Evolutionary conservation across 441 rosid species (phyloP), one percentile per base, ranked within the genome.

Genomic region (Eutrema salsugineum): DNA sequence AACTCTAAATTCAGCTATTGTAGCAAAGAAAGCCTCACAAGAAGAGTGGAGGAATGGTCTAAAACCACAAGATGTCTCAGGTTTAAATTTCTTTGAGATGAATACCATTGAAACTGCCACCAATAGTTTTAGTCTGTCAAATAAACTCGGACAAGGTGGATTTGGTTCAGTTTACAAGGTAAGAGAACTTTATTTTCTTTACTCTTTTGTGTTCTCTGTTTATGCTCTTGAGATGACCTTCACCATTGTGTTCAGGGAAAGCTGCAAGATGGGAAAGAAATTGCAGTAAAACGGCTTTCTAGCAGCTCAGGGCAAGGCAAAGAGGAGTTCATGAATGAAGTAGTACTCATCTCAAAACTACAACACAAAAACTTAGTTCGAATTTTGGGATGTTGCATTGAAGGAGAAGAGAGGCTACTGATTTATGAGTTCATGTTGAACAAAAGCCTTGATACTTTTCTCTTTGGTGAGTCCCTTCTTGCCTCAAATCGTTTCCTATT

Each of bases 331-430:
- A 66, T 74, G 86, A 86, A 83, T 54, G 90, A 86, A 71, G 79
- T 84, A 42, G n/a, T 66, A 38, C 55, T 86, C 28, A 84, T 86
- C 24, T 84, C 89, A 2, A 72, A 83, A 63, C 69, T 88, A 12
- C 87, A 86, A 75, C 93, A 88, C 14, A 39, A 79, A 42, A 84
- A 84, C 60, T 85, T 86, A 14, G 86, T 84, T 12, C 66, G 80
- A 32, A 72, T 87, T 27, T 66, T 82, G 4, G 85, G 91, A 30
- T 82, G 76, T 42, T 85, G 83, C 40, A 64, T 80, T 17, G 81
- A 83, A 38, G 73, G 80, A 63, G 82, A 83, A 38, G 86, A 84
- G 32, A 86, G 65, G 63, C 80, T 86, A 43, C 11, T 83, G 73
- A 69, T 83, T n/a, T 86, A 86, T 38, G 88, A 84, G 56, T 81